Evolutionary conservation across 768 basidiomycete species (phyloP), one percentile per base, ranked within the genome.

Genomic region (Boletus tylopilopsis): DNA sequence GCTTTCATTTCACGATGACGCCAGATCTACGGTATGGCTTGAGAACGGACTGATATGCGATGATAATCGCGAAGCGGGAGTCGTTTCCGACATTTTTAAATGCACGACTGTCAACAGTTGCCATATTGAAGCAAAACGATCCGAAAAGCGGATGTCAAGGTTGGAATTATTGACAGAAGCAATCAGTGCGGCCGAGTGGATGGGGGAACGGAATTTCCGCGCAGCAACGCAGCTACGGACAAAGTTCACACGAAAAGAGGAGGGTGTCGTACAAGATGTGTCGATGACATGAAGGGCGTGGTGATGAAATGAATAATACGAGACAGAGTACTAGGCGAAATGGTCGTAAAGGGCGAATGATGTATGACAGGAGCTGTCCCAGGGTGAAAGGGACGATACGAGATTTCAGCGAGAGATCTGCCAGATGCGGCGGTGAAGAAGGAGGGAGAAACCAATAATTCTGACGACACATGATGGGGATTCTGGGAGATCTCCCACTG

Each of bases 301-400:
- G 53, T 50, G 46, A 35, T 25, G 34, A 55, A 56, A 54, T 56
- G 54, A 55, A 56, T 50, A 38, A 45, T 57, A 24, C n/a, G 30
- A 37, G 19, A 50, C 44, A 57, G 51, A 36, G 55, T 47, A n/a
- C n/a, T n/a, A 56, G 40, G 33, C 16, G 55, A 43, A 42, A 29
- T 54, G 53, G 53, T 47, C 53, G 53, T 38, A 55, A 54, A 55
- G 29, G 53, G 47, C 43, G 32, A 53, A 34, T 33, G 21, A 34
- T 40, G 34, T n/a, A 36, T 55, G 55, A 60, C 55, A 55, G 58
- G 58, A 56, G 55, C 48, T 62, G 58, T 63, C 60, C 49, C 51
- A 61, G 56, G 62, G 53, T 44, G 37, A 39, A 50, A 27, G 27
- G 47, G 35, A 47, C 19, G 51, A 27, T 42, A 2, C 24, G 54